A percentile compares a stretch with the other conserved stretches of the same genome.
Conservation (phyloP, 2,329 filamentous ascomycete species). For the Monilinia vaccinii-corymbosi region DNA sequence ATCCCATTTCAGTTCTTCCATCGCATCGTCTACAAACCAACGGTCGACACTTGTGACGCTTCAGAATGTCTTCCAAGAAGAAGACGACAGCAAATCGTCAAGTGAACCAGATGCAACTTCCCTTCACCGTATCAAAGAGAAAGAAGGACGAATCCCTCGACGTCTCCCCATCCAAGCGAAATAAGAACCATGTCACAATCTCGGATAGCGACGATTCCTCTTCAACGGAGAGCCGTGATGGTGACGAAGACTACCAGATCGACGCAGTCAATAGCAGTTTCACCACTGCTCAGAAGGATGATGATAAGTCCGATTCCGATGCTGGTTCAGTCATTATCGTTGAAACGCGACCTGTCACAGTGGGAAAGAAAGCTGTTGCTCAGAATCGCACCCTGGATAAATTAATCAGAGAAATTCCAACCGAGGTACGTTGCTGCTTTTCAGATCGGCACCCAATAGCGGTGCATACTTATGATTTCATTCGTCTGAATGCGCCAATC, state of each 20-base stretch:
- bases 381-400: background rate
- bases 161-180: slow-evolving; percentile 4
- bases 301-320: background rate
- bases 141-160: background rate
- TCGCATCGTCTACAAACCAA: no score
- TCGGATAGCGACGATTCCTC: background rate
- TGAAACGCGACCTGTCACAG: background rate
- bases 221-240: no score
- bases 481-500: background rate
- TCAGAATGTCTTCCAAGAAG: background rate
- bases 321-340: background rate
- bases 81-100: background rate
- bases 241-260: background rate
- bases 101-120: background rate
- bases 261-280: background rate
- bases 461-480: background rate
- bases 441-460: background rate
- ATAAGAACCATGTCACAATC: background rate
- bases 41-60: background rate
- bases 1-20: background rate
- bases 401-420: background rate
- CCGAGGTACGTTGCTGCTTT: background rate
- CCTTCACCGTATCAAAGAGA: background rate
- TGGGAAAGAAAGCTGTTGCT: background rate
- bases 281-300: background rate